Base-by-base conservation (phyloP, 129 eudicot species). In the Arctium lappa region DNA sequence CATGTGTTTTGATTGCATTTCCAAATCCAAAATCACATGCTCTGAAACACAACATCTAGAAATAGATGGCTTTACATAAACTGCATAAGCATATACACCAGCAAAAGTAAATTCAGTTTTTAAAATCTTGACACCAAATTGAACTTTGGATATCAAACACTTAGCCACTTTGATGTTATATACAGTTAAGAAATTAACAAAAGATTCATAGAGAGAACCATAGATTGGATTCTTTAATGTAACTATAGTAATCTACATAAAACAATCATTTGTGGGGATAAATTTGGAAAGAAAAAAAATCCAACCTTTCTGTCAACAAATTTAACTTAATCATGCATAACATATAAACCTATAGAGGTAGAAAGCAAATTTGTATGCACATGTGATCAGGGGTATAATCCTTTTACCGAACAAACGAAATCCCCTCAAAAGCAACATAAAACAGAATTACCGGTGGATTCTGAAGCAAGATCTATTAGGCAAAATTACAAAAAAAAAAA, bases 401-500 rank as follows among this genome's bases (percentile, higher is more conserved):
- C 15, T 46, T 22, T 46, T 46, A 46, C 56, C 56, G 0, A 9
- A 46, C 56, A 46, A 10, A 46, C 56, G 15, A 46, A 18, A 69
- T 69, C 40, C 39, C 39, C 39, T 30, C 22, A 31, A 69, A 69
- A 69, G 18, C 73, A 11, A 69, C 16, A 69, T 69, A 69, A 69
- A 69, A 69, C 39, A 30, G 73, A 71, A 71, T 34, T 34, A 71
- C 75, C 18, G 11, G 27, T 70, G 42, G 15, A 7, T 70, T 12
- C 39, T 72, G 39, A 34, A 72, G 60, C 15, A 71, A 33, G 22
- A 66, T 81, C 77, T 29, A 74, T 16, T 16, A 16, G 7, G 7
- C 65, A 81, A 74, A 81, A 60, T 15, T 1, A 82, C 34, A 75
- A 34, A 65, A 74, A 34, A 65, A 74, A 34, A 65, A 74, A 39